Base-by-base conservation (phyloP, 805 yeast species). In the Candida incommunis region DNA sequence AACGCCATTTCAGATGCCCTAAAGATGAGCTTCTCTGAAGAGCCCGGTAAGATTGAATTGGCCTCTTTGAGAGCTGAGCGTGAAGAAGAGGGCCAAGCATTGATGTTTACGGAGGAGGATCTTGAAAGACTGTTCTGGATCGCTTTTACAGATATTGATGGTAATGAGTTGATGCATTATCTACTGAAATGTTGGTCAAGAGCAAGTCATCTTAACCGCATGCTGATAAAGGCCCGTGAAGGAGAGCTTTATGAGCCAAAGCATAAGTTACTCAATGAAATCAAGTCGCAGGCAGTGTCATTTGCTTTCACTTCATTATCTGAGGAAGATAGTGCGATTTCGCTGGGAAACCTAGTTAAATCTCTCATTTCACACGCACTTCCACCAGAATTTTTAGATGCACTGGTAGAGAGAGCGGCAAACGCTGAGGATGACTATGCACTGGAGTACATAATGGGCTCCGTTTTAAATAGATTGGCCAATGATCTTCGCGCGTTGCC, bases 381-480 rank as follows among this genome's bases (percentile, higher is more conserved):
- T 18, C 55, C 64, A 15, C 42, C 53, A 43, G 78, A 71, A 46
- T 79, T 78, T 48, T 58, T 86, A 45, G 60, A 69, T 2, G 80
- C 76, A 40, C 67, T 83, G 24, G 58, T 82, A 15, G 62, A 67
- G 26, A 68, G 78, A 45, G 74, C 88, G 7, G 67, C 71, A 22
- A n/a, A n/a, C n/a, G 27, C 27, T 9, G 27, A 25, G 7, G 82
- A 78, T 46, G 86, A 83, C 54, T 94, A 78, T 1, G 66, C 78
- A 0, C 58, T 80, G 4, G 50, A 74, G 4, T 92, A 80, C 18
- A 66, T 84, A 25, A 60, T 81, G 48, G 71, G 74, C 48, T 66
- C 72, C 3, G 61, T 82, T 21, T 58, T 72, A 41, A 57, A 60
- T 20, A 40, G 50, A 50, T 21, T 59, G 75, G 41, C 68, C 76